phyloP scores from a whole-genome alignment of 768 basidiomycete species.

The Amanita polypyramis region DNA sequence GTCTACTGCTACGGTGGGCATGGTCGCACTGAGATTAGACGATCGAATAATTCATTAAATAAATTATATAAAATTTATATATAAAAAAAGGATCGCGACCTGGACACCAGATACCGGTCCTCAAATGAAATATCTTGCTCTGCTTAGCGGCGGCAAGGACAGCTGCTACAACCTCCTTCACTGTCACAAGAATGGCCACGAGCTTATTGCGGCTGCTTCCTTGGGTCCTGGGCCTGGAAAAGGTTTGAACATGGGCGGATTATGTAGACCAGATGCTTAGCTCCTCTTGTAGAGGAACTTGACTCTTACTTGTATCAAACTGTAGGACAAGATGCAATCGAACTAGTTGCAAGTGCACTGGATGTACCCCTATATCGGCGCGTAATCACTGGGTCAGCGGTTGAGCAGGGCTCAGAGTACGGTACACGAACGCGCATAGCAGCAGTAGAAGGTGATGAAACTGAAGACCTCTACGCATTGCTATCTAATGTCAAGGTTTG shows the following conservation, averaged over 20 bases:
- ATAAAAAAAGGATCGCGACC: slow-evolving; percentile 2
- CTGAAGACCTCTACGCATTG: slow-evolving; percentile 80
- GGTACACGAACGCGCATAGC: slow-evolving; percentile 47
- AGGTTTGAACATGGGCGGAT: slow-evolving; percentile 42
- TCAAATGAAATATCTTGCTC: slow-evolving; percentile 82
- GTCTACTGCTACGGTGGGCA: slow-evolving; percentile 95
- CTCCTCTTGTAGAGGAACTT: slow-evolving; percentile 70
- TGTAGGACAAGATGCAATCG: slow-evolving; percentile 93
- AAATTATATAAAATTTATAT: no score
- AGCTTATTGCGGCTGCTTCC: slow-evolving; percentile 81
- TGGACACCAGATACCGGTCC: slow-evolving; percentile 4
- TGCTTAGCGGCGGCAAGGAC: slow-evolving; percentile 97
- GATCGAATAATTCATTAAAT: no score
- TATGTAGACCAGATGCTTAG: slow-evolving; percentile 9
- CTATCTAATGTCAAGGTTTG: slow-evolving; percentile 73
- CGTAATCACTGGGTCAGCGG: slow-evolving; percentile 70
- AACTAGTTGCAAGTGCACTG: slow-evolving; percentile 75
- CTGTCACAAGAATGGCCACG: slow-evolving; percentile 77
- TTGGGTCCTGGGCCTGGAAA: slow-evolving; percentile 76
- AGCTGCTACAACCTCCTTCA: slow-evolving; percentile 93
- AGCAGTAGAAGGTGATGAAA: slow-evolving; percentile 80
- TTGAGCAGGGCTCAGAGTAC: slow-evolving; percentile 81
- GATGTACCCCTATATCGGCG: slow-evolving; percentile 78
- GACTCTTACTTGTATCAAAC: slow-evolving; percentile 99
- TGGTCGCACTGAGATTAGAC: slow-evolving; percentile 21